Percentiles rank a stretch among this genome's conserved stretches.
Conservation (phyloP, 768 basidiomycete genomes). For the Trametes cingulata region DNA sequence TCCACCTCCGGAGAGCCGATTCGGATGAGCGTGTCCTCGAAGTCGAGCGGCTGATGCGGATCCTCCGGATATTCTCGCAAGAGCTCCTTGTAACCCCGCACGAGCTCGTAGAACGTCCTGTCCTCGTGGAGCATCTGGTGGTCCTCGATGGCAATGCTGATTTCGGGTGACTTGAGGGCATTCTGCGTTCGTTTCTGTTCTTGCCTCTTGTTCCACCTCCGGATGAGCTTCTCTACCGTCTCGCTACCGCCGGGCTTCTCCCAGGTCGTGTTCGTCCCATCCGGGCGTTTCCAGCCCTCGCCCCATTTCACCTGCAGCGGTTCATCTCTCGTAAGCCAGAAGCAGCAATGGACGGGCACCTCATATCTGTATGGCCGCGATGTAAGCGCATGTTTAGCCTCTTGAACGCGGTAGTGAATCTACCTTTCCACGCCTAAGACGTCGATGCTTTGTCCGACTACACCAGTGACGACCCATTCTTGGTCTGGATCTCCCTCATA, state of each 20-base stretch:
- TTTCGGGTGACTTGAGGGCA: constrained; percentile 37
- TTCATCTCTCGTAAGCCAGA: not conserved
- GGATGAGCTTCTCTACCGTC: constrained; percentile 21
- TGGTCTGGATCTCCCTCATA: constrained; percentile 8
- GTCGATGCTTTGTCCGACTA: constrained; percentile 25
- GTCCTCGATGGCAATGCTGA: constrained; percentile 42
- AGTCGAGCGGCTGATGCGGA: not conserved
- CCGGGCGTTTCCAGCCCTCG: constrained; percentile 46
- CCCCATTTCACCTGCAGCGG: constrained; percentile 49
- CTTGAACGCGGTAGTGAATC: not conserved
- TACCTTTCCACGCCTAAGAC: constrained; percentile 16
- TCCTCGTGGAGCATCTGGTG: constrained; percentile 39
- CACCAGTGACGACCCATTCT: constrained; percentile 19
- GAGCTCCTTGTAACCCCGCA: constrained; percentile 16
- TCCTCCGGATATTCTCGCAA: not conserved
- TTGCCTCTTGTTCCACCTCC: constrained; percentile 39
- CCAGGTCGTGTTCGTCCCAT: constrained; percentile 62
- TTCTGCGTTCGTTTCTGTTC: constrained; percentile 30
- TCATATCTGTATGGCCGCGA: constrained; percentile 12
- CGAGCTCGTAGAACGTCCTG: constrained; percentile 26
- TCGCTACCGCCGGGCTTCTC: constrained; percentile 31
- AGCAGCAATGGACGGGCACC: not conserved
- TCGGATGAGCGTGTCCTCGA: not conserved
- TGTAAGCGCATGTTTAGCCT: not conserved
- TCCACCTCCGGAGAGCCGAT: not conserved